Conservation (phyloP, 164 flowering plant species). For the Stephania japonica region DNA sequence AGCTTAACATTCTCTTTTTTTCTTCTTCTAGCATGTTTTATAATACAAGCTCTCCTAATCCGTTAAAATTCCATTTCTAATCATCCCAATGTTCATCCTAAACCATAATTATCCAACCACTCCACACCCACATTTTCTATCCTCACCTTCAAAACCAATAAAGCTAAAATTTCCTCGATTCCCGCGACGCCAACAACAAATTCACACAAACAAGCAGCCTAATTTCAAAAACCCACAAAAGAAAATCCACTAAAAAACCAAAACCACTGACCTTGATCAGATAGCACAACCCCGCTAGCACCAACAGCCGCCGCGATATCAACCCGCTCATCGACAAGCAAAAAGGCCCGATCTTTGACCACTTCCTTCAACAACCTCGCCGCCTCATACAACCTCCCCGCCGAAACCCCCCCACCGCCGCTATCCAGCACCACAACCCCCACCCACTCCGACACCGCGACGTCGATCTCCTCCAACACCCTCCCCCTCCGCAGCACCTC, state of each 20-base stretch:
- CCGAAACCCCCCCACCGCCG: constrained; percentile 36
- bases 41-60: no score
- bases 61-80: no score
- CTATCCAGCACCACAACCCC: constrained; percentile 64
- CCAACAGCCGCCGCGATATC: constrained; percentile 87
- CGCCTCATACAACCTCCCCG: constrained; percentile 65
- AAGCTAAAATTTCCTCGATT: not conserved
- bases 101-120: not conserved
- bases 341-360: constrained; percentile 67
- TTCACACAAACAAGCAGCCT: not conserved
- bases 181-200: no score
- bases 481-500: constrained; percentile 42
- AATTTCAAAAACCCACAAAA: not conserved
- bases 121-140: not conserved
- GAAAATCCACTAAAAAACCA: not conserved
- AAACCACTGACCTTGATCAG: constrained; percentile 68
- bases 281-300: constrained; percentile 85
- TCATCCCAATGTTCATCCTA: not conserved
- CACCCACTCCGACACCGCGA: constrained; percentile 55
- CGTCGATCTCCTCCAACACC: constrained; percentile 45
- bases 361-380: constrained; percentile 73
- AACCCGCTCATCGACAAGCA: constrained; percentile 75
- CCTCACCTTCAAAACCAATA: not conserved
- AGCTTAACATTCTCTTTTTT: no score
- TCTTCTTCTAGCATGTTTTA: no score